These are phyloP conservation scores for Sporisorium graminicola DNA, from an alignment of 1,284 basidiomycete species.

Conservation along the genomic window DNA sequence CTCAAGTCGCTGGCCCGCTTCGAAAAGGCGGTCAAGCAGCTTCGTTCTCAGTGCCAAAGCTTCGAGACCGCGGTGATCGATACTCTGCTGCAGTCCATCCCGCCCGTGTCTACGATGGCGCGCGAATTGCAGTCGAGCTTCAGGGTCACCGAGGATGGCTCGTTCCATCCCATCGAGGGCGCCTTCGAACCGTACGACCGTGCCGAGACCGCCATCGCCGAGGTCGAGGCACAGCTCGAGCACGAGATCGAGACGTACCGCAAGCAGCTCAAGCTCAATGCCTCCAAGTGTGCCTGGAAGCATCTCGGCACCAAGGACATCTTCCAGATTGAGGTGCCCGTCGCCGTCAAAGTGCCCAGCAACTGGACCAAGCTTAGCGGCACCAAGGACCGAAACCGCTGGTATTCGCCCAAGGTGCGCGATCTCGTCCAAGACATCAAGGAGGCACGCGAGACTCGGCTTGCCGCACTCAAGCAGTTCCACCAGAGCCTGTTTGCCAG, in stretches of 20 bases:
- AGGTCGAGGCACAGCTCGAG: constrained; percentile 61
- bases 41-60: constrained; percentile 29
- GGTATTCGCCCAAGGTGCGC: constrained; percentile 64
- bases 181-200: constrained; percentile 59
- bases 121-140: constrained; percentile 57
- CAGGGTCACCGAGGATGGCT: constrained; percentile 59
- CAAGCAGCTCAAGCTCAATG: constrained; percentile 52
- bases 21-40: constrained; percentile 34
- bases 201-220: constrained; percentile 51
- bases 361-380: constrained; percentile 64
- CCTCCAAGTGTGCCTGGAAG: constrained; percentile 62
- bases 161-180: constrained; percentile 60
- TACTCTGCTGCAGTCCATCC: constrained; percentile 52
- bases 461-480: constrained; percentile 66
- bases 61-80: constrained; percentile 47
- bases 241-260: constrained; percentile 52
- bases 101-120: constrained; percentile 57
- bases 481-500: constrained; percentile 74
- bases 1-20: constrained; percentile 59
- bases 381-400: constrained; percentile 66
- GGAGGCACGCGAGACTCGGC: constrained; percentile 66
- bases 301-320: constrained; percentile 69
- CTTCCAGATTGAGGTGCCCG: constrained; percentile 67
- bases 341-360: constrained; percentile 61
- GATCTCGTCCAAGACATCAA: constrained; percentile 67